Conservation (phyloP, 2,329 filamentous ascomycete species). For the Escovopsis sp. region DNA sequence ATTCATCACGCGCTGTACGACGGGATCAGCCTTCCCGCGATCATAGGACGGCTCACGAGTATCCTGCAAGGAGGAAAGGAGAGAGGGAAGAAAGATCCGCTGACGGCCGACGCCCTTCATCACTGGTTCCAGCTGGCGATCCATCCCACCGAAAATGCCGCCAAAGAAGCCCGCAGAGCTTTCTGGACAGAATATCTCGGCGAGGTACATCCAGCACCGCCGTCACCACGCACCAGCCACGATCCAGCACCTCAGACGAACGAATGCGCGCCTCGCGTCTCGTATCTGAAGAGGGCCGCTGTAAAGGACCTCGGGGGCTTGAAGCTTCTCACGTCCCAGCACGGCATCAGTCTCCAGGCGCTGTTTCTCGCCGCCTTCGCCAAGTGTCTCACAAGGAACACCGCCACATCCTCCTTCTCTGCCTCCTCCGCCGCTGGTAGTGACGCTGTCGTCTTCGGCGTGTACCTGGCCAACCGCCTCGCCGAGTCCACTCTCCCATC, state of each 20-base stretch:
- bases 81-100: slow-evolving; percentile 1
- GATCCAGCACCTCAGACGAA: not conserved
- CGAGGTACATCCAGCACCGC: not conserved
- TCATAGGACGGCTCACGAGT: slow-evolving; percentile 30
- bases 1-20: slow-evolving; percentile 88
- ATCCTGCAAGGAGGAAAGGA: slow-evolving; percentile 4
- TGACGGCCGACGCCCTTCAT: slow-evolving; percentile 3
- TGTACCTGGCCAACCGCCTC: slow-evolving; percentile 71
- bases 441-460: slow-evolving; percentile 44
- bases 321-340: slow-evolving; percentile 21
- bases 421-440: too few relatives aligned
- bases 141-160: slow-evolving; percentile 2
- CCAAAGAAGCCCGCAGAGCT: slow-evolving; percentile 7
- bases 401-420: too few relatives aligned
- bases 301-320: slow-evolving; percentile 22
- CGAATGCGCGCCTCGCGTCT: slow-evolving; percentile 8
- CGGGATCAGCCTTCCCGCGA: slow-evolving; percentile 55
- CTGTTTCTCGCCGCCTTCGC: slow-evolving; percentile 62
- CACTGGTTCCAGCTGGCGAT: slow-evolving; percentile 15
- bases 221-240: too few relatives aligned
- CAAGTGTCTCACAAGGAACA: slow-evolving; percentile 21
- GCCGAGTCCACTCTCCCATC: slow-evolving; percentile 30
- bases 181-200: slow-evolving; percentile 30
- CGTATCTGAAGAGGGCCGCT: slow-evolving; percentile 30
- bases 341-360: slow-evolving; percentile 54